Conservation (phyloP, 768 basidiomycete genomes). For the Mycena sanguinolenta region DNA sequence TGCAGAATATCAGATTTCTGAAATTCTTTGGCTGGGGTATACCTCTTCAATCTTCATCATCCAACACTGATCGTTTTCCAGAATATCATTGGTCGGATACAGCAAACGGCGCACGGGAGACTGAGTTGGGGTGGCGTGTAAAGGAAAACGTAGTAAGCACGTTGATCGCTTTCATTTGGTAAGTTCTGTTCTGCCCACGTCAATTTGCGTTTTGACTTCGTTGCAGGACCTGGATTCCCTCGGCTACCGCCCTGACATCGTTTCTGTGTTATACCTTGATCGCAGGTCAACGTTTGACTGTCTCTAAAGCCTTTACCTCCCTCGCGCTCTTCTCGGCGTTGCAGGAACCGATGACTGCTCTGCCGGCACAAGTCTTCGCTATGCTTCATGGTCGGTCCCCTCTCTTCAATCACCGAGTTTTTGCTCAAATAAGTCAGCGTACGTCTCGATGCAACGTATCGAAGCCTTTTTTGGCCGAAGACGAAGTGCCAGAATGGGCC, state of each 20-base stretch:
- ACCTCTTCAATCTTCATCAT: not conserved
- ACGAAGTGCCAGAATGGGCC: constrained; percentile 85
- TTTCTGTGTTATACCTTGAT: constrained; percentile 79
- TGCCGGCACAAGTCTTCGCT: constrained; percentile 75
- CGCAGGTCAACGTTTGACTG: constrained; percentile 74
- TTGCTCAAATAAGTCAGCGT: constrained; percentile 55
- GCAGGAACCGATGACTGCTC: constrained; percentile 73
- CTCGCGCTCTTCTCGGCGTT: constrained; percentile 83
- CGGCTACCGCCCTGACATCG: constrained; percentile 72
- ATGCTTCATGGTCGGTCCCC: constrained; percentile 66
- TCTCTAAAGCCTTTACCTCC: constrained; percentile 86
- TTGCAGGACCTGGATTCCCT: constrained; percentile 78
- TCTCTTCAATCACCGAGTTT: constrained; percentile 9
- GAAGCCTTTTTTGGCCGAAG: constrained; percentile 78
- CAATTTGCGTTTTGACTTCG: constrained; percentile 8
- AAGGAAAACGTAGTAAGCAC: constrained; percentile 73
- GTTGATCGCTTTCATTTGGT: constrained; percentile 79
- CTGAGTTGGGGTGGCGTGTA: constrained; percentile 77
- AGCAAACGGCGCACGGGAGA: constrained; percentile 66
- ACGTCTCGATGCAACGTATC: constrained; percentile 87
- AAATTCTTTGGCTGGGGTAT: constrained; percentile 85
- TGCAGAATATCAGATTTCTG: constrained; percentile 80
- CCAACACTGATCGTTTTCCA: constrained; percentile 38
- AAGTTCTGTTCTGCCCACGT: constrained; percentile 36
- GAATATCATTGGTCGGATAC: constrained; percentile 73